phyloP scores from a whole-genome alignment of 768 basidiomycete genomes.

The Mycena capillaripes region DNA sequence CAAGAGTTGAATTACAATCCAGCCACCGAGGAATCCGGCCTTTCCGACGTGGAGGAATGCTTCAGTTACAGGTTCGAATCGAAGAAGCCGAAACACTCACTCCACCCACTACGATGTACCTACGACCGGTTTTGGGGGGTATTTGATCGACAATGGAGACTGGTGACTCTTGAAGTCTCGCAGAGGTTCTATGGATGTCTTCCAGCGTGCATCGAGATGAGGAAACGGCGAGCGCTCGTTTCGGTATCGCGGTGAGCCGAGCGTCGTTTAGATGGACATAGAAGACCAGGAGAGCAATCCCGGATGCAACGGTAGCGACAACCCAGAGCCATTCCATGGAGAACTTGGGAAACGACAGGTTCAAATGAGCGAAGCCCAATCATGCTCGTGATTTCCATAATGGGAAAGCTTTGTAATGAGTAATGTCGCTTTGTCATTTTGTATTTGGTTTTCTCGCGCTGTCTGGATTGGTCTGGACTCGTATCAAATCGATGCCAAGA shows the following conservation, averaged over 20 bases:
- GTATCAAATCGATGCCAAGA: too few relatives aligned
- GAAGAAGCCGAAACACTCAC: slow-evolving; percentile 57
- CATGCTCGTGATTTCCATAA: too few relatives aligned
- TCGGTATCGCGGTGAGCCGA: slow-evolving; percentile 65
- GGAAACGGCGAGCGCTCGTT: slow-evolving; percentile 61
- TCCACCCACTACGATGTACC: slow-evolving; percentile 84
- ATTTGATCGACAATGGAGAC: slow-evolving; percentile 60
- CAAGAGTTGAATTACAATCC: slow-evolving; percentile 79
- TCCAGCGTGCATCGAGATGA: slow-evolving; percentile 64
- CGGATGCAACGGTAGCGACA: not conserved
- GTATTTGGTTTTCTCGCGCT: too few relatives aligned
- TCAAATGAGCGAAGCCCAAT: not conserved
- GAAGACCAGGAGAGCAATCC: slow-evolving; percentile 31
- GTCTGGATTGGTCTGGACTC: too few relatives aligned
- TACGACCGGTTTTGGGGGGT: slow-evolving; percentile 78
- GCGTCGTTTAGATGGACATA: slow-evolving; percentile 69
- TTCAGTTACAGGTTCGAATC: slow-evolving; percentile 15
- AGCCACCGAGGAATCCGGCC: slow-evolving; percentile 85
- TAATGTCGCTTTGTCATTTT: not conserved
- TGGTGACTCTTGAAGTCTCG: slow-evolving; percentile 48
- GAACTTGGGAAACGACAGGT: not conserved
- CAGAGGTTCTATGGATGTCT: slow-evolving; percentile 55
- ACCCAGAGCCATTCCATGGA: slow-evolving; percentile 21
- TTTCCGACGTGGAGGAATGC: slow-evolving; percentile 45
- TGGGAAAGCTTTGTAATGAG: too few relatives aligned